Percentiles rank a stretch among this genome's conserved stretches.
These are phyloP conservation scores for Cicer judaicum DNA, from an alignment of 306 rosid species.

Conservation along the genomic window DNA sequence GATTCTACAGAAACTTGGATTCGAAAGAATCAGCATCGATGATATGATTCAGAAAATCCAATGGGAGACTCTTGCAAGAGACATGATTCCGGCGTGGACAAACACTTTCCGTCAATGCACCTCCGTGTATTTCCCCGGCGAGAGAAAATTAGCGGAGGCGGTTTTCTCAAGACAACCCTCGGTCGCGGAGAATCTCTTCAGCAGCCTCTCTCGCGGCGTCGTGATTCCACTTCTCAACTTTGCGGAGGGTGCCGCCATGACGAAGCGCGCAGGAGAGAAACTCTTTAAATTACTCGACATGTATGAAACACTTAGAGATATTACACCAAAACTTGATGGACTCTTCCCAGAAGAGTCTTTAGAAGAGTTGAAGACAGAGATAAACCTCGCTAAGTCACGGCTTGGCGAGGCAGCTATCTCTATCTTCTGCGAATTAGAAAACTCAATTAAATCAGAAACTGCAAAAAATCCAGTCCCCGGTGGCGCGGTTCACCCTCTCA, in stretches of 20 bases:
- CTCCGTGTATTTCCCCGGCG: slow-evolving; percentile 51
- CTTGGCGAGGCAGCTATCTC: slow-evolving; percentile 55
- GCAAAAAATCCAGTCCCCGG: slow-evolving; percentile 52
- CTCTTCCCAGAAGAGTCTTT: slow-evolving; percentile 48
- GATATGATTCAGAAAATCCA: slow-evolving; percentile 58
- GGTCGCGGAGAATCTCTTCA: slow-evolving; percentile 42
- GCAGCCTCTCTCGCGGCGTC: slow-evolving; percentile 53
- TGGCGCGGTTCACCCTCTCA: slow-evolving; percentile 59
- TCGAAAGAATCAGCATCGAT: slow-evolving; percentile 67
- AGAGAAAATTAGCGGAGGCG: slow-evolving; percentile 47
- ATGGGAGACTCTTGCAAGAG: slow-evolving; percentile 60
- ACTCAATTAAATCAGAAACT: slow-evolving; percentile 46
- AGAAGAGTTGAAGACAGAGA: slow-evolving; percentile 54
- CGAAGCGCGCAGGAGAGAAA: slow-evolving; percentile 65
- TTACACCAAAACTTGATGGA: slow-evolving; percentile 36
- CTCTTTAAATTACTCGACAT: slow-evolving; percentile 70
- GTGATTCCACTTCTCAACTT: slow-evolving; percentile 64
- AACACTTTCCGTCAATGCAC: slow-evolving; percentile 50
- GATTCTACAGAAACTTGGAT: slow-evolving; percentile 46
- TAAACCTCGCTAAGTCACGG: slow-evolving; percentile 41
- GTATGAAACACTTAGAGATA: slow-evolving; percentile 62
- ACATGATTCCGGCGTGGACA: slow-evolving; percentile 66
- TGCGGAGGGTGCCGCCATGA: slow-evolving; percentile 61
- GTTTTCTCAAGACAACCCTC: slow-evolving; percentile 40
- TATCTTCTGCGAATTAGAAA: slow-evolving; percentile 54